These are phyloP conservation scores for Lipomyces japonicus DNA, from an alignment of 805 yeast species.

Conservation along the genomic window DNA sequence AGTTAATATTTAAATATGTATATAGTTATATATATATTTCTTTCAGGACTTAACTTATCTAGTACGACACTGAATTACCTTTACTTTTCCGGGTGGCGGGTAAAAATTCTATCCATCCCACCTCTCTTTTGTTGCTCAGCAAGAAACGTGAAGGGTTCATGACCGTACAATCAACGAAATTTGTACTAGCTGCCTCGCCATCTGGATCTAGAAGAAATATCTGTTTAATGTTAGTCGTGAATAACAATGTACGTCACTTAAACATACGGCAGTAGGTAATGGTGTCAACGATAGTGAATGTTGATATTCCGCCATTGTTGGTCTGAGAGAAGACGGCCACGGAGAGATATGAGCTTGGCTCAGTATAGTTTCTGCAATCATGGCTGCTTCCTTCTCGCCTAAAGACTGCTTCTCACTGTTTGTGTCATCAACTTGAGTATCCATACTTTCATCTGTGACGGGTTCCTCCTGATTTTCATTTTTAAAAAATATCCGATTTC, in stretches of 20 bases:
- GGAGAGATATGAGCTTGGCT: slow-evolving; percentile 91
- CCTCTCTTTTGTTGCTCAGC: slow-evolving; percentile 22
- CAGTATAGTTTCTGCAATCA: slow-evolving; percentile 56
- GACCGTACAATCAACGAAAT: slow-evolving; percentile 9
- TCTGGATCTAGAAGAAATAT: slow-evolving; percentile 2
- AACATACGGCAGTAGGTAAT: slow-evolving; percentile 56
- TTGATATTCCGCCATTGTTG: slow-evolving; percentile 68
- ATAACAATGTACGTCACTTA: no score
- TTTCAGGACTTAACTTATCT: neutral
- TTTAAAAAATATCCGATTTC: slow-evolving; percentile 54
- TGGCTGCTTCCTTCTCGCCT: slow-evolving; percentile 13
- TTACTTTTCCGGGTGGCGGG: slow-evolving; percentile 45
- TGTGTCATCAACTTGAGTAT: neutral
- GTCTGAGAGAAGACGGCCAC: slow-evolving; percentile 56
- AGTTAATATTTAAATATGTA: neutral
- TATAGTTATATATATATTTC: neutral
- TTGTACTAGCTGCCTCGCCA: neutral
- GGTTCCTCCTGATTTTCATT: slow-evolving; percentile 28
- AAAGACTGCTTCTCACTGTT: neutral
- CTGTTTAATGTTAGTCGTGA: slow-evolving; percentile 1
- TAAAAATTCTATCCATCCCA: slow-evolving; percentile 69
- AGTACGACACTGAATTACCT: slow-evolving; percentile 3
- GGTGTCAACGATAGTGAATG: slow-evolving; percentile 69
- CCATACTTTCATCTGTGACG: slow-evolving; percentile 32
- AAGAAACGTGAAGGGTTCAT: slow-evolving; percentile 16